Evolutionary conservation across 148 eudicot genomes (phyloP), one percentile per base, ranked within the genome.

Genomic region (Oxyria digyna): DNA sequence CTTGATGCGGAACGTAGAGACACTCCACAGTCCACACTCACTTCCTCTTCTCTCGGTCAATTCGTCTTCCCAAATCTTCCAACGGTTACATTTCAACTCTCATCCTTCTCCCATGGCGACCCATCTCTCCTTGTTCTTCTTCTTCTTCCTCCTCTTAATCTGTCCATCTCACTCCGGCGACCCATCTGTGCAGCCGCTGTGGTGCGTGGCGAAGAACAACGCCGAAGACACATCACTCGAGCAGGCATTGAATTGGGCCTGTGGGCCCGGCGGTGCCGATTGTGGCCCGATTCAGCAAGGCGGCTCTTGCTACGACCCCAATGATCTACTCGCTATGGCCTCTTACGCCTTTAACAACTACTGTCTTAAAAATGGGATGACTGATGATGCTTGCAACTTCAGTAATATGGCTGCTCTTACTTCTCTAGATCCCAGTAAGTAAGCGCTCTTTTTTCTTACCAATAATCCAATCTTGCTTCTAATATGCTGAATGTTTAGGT

Each of bases 121-220:
- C 11, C 8, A 50, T 1, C 43, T 24, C 45, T 8, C 7, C 50
- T 18, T 65, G 20, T 54, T 40, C 55, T 50, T 42, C 13, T 20
- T 27, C 41, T 12, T 37, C 31, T 29, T 26, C 8, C 8, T 35
- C 40, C 15, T 59, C 38, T 29, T 48, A 59, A 27, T 9, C 65
- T n/a, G n/a, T n/a, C 65, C 38, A 29, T 31, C 35, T 59, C 65
- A 31, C 31, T 32, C 42, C 55, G 38, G 12, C 68, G 21, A 18
- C 68, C 76, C 32, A 40, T 64, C 71, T 6, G 50, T 75, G 35
- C 75, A 73, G 71, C 76, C 81, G 68, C 83, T 93, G 8, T 93
- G 98, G 98, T 93, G 98, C 72, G 98, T 93, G 67, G 98, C 96
- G 18, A 93, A 82, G 85, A 93, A 93, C 88, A 93, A 90, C 79